Evolutionary conservation across 768 basidiomycete species (phyloP).

Genomic region (Pleurotus citrinopileatus): DNA sequence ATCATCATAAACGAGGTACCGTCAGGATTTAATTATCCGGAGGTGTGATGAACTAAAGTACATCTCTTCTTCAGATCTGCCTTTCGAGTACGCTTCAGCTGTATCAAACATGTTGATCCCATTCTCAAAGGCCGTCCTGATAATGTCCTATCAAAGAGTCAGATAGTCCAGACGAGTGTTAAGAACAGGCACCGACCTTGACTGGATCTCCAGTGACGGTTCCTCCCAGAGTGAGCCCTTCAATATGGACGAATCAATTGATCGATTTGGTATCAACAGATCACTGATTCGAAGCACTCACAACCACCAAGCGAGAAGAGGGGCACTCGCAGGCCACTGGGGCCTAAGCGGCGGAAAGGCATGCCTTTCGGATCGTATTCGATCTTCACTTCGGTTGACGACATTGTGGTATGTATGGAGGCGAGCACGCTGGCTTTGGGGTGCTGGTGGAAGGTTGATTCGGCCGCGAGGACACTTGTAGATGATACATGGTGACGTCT

Average conservation of each 20-base stretch:
- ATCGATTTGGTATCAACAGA: not conserved
- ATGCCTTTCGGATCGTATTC: conserved; percentile 38
- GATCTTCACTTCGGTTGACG: conserved; percentile 15
- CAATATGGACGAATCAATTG: not conserved
- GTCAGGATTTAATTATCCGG: not conserved
- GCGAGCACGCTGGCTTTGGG: no score
- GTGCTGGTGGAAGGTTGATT: no score
- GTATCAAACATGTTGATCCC: conserved; percentile 79
- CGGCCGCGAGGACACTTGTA: no score
- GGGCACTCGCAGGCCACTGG: conserved; percentile 50
- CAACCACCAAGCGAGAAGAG: conserved; percentile 57
- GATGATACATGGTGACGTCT: no score
- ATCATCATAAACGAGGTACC: not conserved
- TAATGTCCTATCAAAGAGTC: conserved; percentile 54
- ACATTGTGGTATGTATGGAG: no score
- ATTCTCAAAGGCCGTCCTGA: conserved; percentile 72
- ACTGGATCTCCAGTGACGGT: conserved; percentile 70
- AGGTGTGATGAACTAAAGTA: conserved; percentile 21
- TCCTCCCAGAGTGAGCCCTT: conserved; percentile 59
- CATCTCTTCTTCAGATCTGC: conserved; percentile 77
- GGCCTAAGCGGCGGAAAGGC: conserved; percentile 44
- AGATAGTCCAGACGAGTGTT: conserved; percentile 4
- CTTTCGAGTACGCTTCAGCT: conserved; percentile 61
- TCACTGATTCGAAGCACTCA: conserved; percentile 16
- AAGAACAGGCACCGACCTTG: conserved; percentile 38